Percentiles rank a stretch among this genome's conserved stretches.
These are phyloP conservation scores for Pneumocystis oryctolagi DNA, from an alignment of 1,139 yeast species.

Conservation along the genomic window DNA sequence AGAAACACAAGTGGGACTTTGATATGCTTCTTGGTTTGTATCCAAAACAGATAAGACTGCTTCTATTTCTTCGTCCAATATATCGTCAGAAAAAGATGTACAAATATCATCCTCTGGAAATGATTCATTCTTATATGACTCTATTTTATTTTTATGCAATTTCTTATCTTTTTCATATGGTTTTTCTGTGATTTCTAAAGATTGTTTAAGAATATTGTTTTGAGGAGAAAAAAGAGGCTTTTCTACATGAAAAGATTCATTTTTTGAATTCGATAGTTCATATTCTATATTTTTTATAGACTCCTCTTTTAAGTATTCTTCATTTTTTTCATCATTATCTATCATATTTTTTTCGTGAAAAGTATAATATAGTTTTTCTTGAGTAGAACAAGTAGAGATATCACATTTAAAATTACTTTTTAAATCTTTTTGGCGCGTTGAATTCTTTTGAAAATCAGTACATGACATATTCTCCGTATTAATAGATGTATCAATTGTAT, in stretches of 20 bases:
- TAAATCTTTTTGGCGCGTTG: neutral
- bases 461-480: neutral
- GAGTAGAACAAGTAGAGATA: neutral
- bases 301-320: neutral
- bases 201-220: too few relatives aligned
- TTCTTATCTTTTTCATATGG: too few relatives aligned
- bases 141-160: too few relatives aligned
- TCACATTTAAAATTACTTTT: too few relatives aligned
- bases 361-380: too few relatives aligned
- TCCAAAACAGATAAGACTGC: neutral
- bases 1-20: too few relatives aligned
- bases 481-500: neutral
- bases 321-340: neutral
- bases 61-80: neutral
- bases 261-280: neutral
- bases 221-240: neutral
- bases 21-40: neutral
- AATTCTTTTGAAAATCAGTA: neutral
- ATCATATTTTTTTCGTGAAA: neutral
- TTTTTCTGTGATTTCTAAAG: too few relatives aligned
- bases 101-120: neutral
- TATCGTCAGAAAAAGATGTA: neutral
- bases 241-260: neutral
- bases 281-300: neutral
- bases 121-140: neutral